Conservation (phyloP, 768 basidiomycete genomes). For the Pisolithus tinctorius region DNA sequence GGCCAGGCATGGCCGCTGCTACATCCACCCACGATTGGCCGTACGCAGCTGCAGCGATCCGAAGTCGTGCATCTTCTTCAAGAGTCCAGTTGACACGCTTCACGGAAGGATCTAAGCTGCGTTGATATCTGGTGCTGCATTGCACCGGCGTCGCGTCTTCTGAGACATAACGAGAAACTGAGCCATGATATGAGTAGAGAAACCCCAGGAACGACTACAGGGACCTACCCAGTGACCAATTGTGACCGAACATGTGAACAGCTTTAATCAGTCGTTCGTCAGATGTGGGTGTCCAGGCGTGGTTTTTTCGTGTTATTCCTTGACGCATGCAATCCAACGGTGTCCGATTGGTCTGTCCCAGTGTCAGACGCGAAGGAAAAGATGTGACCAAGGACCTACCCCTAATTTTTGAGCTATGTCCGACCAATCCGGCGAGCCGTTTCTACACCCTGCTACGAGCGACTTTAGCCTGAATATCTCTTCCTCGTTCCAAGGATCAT, state of each 20-base stretch:
- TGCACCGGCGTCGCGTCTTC: constrained; percentile 58
- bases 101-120: constrained; percentile 53
- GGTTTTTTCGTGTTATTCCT: constrained; percentile 39
- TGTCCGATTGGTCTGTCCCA: constrained; percentile 55
- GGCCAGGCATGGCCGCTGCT: constrained; percentile 50
- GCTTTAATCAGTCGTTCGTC: constrained; percentile 55
- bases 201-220: not conserved
- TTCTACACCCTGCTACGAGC: constrained; percentile 33
- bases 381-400: constrained; percentile 31
- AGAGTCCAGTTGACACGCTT: constrained; percentile 54
- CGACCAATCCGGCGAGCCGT: constrained; percentile 53
- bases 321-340: constrained; percentile 71
- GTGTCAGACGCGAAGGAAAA: not conserved
- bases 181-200: constrained; percentile 1
- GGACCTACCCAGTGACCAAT: constrained; percentile 60
- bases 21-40: constrained; percentile 66
- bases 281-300: constrained; percentile 49
- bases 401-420: constrained; percentile 51
- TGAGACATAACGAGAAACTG: constrained; percentile 66
- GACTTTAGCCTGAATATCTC: constrained; percentile 45
- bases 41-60: constrained; percentile 49
- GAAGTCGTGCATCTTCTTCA: constrained; percentile 57
- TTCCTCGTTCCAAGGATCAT: constrained; percentile 43
- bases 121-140: constrained; percentile 60
- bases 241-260: constrained; percentile 58